Conservation (phyloP, 805 yeast genomes). For the Candida dendrica region DNA sequence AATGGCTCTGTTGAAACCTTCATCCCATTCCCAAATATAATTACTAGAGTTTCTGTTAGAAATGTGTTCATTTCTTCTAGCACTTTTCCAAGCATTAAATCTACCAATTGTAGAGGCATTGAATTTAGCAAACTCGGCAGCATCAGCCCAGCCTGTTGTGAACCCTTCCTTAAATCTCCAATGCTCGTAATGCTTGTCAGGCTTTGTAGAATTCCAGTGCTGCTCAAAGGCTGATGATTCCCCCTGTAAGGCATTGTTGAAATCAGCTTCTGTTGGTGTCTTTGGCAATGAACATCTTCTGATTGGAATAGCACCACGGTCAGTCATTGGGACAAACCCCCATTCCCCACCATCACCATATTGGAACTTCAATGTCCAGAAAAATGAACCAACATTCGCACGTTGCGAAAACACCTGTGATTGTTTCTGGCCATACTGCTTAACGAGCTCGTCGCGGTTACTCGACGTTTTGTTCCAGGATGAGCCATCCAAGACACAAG, state of each 20-base stretch:
- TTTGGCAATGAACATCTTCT: conserved; percentile 18
- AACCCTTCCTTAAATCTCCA: conserved; percentile 80
- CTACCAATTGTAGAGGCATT: conserved; percentile 74
- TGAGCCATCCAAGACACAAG: conserved; percentile 73
- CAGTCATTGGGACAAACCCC: conserved; percentile 79
- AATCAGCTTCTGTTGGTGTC: conserved; percentile 33
- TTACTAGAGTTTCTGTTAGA: conserved; percentile 45
- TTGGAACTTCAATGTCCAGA: conserved; percentile 88
- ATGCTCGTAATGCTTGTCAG: conserved; percentile 64
- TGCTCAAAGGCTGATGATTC: conserved; percentile 41
- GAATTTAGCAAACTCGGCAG: conserved; percentile 58
- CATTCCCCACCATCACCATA: conserved; percentile 94
- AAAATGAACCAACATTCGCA: conserved; percentile 67
- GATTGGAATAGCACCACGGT: conserved; percentile 47
- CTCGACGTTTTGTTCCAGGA: conserved; percentile 56
- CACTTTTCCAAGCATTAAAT: conserved; percentile 54
- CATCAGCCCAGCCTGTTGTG: conserved; percentile 67
- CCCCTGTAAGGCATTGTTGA: conserved; percentile 31
- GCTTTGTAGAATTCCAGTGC: conserved; percentile 63
- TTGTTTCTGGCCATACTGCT: conserved; percentile 56
- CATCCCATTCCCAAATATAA: conserved; percentile 83
- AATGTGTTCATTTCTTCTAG: conserved; percentile 59
- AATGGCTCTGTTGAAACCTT: conserved; percentile 68
- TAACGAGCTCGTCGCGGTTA: conserved; percentile 49
- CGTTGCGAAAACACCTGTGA: conserved; percentile 37